Evolutionary conservation across 768 basidiomycete genomes (phyloP).

Genomic region (Neoboletus subvelutipes): DNA sequence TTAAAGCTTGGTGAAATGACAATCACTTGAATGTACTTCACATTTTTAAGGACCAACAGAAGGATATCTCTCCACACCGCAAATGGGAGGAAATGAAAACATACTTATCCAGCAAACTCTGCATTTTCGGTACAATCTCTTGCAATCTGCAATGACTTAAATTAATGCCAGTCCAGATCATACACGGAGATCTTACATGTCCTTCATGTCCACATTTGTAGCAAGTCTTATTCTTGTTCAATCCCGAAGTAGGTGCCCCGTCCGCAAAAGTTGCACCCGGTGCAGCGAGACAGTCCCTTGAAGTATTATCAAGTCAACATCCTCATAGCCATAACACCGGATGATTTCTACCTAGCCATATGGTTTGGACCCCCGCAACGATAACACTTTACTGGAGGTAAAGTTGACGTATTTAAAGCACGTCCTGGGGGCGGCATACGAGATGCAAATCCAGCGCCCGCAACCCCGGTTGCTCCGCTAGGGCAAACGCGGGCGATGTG

Average conservation of each 20-base stretch:
- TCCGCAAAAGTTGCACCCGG: slow-evolving; percentile 53
- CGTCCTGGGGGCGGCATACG: slow-evolving; percentile 76
- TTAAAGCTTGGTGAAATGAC: slow-evolving; percentile 9
- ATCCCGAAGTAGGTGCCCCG: slow-evolving; percentile 39
- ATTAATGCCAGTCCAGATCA: slow-evolving; percentile 6
- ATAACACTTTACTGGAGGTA: slow-evolving; percentile 86
- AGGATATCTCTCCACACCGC: slow-evolving; percentile 10
- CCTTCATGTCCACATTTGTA: slow-evolving; percentile 89
- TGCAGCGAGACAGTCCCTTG: slow-evolving; percentile 80
- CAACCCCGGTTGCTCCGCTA: slow-evolving; percentile 40
- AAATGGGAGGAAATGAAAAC: slow-evolving; percentile 3
- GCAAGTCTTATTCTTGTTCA: slow-evolving; percentile 74
- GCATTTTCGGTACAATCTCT: slow-evolving; percentile 60
- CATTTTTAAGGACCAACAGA: slow-evolving; percentile 20
- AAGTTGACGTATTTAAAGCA: slow-evolving; percentile 67
- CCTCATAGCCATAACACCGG: slow-evolving; percentile 1
- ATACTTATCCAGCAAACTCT: slow-evolving; percentile 49
- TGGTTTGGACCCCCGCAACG: slow-evolving; percentile 89
- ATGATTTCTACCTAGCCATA: slow-evolving; percentile 61
- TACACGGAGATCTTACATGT: slow-evolving; percentile 55
- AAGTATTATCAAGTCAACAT: slow-evolving; percentile 8
- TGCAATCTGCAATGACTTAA: slow-evolving; percentile 46
- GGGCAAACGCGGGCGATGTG: slow-evolving; percentile 81
- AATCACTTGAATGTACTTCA: slow-evolving; percentile 15
- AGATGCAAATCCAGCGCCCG: slow-evolving; percentile 52